Percentiles rank a stretch among this genome's conserved stretches.
Conservation (phyloP, 306 rosid species). For the Sicyos edulis region DNA sequence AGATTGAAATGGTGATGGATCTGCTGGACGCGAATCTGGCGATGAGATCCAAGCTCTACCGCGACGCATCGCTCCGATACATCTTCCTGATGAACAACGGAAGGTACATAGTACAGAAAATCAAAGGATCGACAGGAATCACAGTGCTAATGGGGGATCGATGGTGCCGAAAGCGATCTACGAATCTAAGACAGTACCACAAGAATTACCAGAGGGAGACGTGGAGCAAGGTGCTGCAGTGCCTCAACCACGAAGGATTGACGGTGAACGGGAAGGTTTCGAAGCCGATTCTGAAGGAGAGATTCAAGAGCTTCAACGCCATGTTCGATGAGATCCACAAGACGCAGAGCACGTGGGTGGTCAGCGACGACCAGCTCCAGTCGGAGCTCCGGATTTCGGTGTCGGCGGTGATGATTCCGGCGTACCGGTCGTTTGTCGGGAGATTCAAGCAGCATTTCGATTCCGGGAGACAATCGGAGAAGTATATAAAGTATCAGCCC, state of each 20-base stretch:
- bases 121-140: conserved; percentile 54
- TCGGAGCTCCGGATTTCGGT: conserved; percentile 71
- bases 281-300: conserved; percentile 54
- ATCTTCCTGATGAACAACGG: conserved; percentile 83
- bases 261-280: conserved; percentile 43
- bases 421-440: conserved; percentile 59
- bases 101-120: conserved; percentile 67
- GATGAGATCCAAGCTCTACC: conserved; percentile 53
- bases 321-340: conserved; percentile 73
- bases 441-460: conserved; percentile 65
- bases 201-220: conserved; percentile 70
- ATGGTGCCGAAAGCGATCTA: conserved; percentile 62
- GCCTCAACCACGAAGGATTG: conserved; percentile 55
- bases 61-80: conserved; percentile 39
- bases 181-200: conserved; percentile 50
- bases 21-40: conserved; percentile 55
- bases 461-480: conserved; percentile 55
- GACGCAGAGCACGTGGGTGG: conserved; percentile 69
- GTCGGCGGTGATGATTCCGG: conserved; percentile 69
- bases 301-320: conserved; percentile 59
- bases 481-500: conserved; percentile 68
- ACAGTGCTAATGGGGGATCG: conserved; percentile 56
- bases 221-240: conserved; percentile 56
- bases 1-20: conserved; percentile 45
- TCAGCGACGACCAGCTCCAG: conserved; percentile 70